phyloP scores from a whole-genome alignment of 768 basidiomycete genomes.

The Tulasnella calospora region DNA sequence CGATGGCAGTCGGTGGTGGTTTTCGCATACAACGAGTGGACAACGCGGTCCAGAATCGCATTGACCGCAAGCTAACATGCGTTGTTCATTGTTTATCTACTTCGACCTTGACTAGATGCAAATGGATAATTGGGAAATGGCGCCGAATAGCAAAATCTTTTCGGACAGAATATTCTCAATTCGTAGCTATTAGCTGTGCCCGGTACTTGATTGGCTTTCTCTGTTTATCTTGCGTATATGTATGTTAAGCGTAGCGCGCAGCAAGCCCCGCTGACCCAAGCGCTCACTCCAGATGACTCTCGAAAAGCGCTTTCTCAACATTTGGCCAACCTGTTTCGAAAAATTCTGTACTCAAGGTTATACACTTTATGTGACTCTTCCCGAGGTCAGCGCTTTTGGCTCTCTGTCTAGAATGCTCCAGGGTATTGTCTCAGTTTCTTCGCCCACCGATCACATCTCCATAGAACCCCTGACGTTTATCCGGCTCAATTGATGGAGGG shows the following conservation, averaged over 20 bases:
- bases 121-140: background rate
- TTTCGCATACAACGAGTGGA: constrained; percentile 10
- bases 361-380: background rate
- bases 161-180: background rate
- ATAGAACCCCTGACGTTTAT: too few relatives aligned
- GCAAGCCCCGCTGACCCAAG: background rate
- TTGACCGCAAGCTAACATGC: background rate
- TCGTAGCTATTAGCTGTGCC: background rate
- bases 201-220: too few relatives aligned
- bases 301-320: background rate
- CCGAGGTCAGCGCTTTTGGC: background rate
- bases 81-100: background rate
- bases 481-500: background rate
- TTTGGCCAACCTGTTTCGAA: background rate
- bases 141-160: background rate
- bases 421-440: too few relatives aligned
- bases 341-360: background rate
- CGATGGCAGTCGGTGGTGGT: background rate
- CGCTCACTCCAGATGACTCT: background rate
- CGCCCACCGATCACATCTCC: too few relatives aligned
- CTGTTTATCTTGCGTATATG: too few relatives aligned
- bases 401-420: background rate
- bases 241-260: background rate
- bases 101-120: background rate
- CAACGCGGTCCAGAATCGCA: constrained; percentile 4